Evolutionary conservation across 257 asterid species (phyloP).

Genomic region (Solanum chaucha): DNA sequence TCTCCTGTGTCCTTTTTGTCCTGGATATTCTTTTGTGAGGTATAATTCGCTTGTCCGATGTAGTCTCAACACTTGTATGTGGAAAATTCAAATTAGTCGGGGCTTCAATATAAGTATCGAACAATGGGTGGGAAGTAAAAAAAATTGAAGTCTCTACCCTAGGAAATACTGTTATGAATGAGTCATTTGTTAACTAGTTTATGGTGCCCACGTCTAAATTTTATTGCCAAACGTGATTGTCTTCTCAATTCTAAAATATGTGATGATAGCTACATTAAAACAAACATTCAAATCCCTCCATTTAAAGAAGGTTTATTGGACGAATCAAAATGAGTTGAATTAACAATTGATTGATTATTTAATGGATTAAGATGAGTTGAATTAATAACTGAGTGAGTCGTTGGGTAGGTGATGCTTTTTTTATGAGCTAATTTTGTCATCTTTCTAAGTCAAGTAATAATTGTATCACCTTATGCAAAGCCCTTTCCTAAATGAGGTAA

Average conservation of each 20-base stretch:
- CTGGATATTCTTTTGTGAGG: neutral
- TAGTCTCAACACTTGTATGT: neutral
- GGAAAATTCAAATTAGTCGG: neutral
- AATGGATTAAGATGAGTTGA: accelerated
- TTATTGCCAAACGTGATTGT: neutral
- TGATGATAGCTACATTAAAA: neutral
- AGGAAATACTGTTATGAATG: neutral
- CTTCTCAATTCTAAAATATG: neutral
- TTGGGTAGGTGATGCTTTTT: neutral
- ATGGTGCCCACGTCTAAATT: neutral
- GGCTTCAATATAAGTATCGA: neutral
- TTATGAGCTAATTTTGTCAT: neutral
- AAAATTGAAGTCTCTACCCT: neutral
- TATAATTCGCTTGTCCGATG: neutral
- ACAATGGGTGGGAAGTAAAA: neutral
- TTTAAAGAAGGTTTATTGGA: no score
- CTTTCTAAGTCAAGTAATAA: no score
- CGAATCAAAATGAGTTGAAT: no score
- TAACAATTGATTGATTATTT: no score
- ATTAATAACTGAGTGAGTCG: no score
- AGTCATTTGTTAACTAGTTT: neutral
- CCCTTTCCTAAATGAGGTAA: no score
- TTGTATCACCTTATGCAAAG: no score
- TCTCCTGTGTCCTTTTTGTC: neutral
- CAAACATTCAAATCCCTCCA: neutral